Base-by-base conservation (phyloP, 1,284 basidiomycete species). In the Pholiota adiposa region DNA sequence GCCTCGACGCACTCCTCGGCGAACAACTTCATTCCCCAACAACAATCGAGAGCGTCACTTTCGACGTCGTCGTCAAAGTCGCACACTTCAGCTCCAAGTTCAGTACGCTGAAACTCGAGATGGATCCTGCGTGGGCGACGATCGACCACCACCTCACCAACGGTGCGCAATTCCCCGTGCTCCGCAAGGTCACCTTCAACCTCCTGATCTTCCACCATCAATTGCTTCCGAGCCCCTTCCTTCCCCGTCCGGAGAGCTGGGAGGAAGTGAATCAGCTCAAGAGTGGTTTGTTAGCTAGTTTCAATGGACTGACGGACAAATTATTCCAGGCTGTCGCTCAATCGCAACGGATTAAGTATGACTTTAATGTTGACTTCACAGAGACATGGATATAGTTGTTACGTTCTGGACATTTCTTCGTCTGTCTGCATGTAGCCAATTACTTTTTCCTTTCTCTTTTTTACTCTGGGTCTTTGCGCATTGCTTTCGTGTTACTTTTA, bases 331-430 rank as follows among this genome's bases (percentile, higher is more conserved):
- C 48, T 8, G 56, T 57, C 9, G 23, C 48, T 11, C 56, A 57
- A 12, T 57, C 48, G n/a, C 38, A 57, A 34, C 46, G 56, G 16
- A 57, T 57, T 36, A 51, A 57, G 12, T 57, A 57, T 29, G 38
- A 57, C 7, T 51, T 57, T 21, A 43, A 31, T 27, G 23, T 57
- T 19, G 56, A 57, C n/a, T 57, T 57, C 31, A 51, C 56, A 31
- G 49, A 57, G 31, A 51, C 27, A 51, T 31, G 19, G 38, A n/a
- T 44, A 31, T 57, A 34, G 38, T 36, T 27, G 40, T 21, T 29
- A 4, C 11, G 23, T n/a, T 7, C 29, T 21, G 21, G 6, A 12
- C 21, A 18, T 25, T 51, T 51, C 14, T 29, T 8, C 34, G n/a
- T n/a, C n/a, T n/a, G n/a, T n/a, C n/a, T n/a, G n/a, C 36, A 27